Conservation (phyloP, 345 rosid species). For the Mangifera indica region DNA sequence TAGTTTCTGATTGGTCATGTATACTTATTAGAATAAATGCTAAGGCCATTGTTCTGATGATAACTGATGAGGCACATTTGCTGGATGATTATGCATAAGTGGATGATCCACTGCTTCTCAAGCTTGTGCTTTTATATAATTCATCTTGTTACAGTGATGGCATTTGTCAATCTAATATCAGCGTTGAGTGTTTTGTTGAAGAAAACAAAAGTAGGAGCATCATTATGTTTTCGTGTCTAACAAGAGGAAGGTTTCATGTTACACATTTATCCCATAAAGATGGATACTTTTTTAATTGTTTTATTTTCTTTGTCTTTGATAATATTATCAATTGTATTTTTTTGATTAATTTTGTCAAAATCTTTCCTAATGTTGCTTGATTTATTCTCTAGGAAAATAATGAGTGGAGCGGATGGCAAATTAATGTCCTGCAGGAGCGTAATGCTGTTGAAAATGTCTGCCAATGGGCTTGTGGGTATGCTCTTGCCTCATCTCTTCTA, state of each 20-base stretch:
- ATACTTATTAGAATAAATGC: neutral
- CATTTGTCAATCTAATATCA: neutral
- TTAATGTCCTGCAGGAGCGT: conserved; percentile 71
- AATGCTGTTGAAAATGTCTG: conserved; percentile 87
- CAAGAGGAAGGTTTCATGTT: neutral
- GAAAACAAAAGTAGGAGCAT: neutral
- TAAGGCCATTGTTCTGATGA: neutral
- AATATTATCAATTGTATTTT: neutral
- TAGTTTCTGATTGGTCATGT: neutral
- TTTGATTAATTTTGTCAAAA: neutral
- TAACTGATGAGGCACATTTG: too few species aligned
- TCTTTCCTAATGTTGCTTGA: conserved; percentile 14
- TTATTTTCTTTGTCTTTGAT: neutral
- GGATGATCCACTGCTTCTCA: neutral
- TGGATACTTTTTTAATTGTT: neutral
- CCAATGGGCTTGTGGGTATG: conserved; percentile 96
- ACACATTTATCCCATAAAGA: neutral
- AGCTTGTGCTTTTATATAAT: neutral
- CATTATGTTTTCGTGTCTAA: neutral
- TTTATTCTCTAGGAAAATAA: conserved; percentile 56
- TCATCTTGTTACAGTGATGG: neutral
- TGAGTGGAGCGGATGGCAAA: conserved; percentile 88
- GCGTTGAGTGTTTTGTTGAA: neutral
- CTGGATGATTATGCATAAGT: neutral
- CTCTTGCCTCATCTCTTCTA: conserved; percentile 15